Evolutionary conservation across 176 grass and related monocot genomes (phyloP).

Genomic region (Aegilops longissima): DNA sequence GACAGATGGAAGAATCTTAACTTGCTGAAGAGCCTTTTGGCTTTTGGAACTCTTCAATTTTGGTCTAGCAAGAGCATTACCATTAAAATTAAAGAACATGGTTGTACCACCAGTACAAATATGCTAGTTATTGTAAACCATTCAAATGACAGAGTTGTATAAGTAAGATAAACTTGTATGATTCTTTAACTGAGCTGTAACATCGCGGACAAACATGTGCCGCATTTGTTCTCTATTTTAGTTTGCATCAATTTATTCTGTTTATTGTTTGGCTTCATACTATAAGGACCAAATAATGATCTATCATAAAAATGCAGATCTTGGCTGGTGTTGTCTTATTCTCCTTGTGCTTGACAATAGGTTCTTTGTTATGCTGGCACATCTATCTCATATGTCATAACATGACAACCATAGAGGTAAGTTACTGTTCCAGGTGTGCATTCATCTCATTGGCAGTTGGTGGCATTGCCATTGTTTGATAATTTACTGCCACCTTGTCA

Average conservation of each 20-base stretch:
- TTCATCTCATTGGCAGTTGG: not conserved
- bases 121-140: not conserved
- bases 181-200: not conserved
- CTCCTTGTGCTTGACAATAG: conserved; percentile 72
- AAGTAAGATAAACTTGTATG: not conserved
- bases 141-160: not conserved
- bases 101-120: not conserved
- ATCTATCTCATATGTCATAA: conserved; percentile 84
- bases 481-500: not conserved
- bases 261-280: not conserved
- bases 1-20: not conserved
- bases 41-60: not conserved
- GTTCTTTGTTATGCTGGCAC: conserved; percentile 88
- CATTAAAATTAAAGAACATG: not conserved
- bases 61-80: not conserved
- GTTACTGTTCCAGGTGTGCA: conserved; percentile 1
- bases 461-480: conserved; percentile 7
- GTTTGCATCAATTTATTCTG: not conserved
- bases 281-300: not conserved
- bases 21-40: not conserved
- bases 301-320: conserved; percentile 46
- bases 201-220: not conserved
- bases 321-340: conserved; percentile 50
- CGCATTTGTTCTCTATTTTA: not conserved
- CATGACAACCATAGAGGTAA: conserved; percentile 95